Conservation (phyloP, 176 grass and related monocot genomes). For the Raddia guianensis region DNA sequence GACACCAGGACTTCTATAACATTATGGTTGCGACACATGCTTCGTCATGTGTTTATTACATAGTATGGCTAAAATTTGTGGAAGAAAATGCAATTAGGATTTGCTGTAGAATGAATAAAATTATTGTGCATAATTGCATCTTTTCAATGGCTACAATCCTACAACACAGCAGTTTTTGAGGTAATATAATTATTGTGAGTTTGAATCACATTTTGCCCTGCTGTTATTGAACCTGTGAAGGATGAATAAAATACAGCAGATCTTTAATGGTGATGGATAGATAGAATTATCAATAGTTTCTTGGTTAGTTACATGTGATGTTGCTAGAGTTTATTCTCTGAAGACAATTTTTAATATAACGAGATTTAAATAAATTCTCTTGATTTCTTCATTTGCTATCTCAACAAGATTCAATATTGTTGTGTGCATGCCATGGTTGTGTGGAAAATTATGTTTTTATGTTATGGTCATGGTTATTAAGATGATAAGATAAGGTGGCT, state of each 20-base stretch:
- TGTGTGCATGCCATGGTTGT: background rate
- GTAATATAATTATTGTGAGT: background rate
- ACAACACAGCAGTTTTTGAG: background rate
- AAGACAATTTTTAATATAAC: background rate
- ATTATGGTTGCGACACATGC: background rate
- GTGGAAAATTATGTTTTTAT: background rate
- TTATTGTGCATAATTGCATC: background rate
- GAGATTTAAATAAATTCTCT: constrained; percentile 1
- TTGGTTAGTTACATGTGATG: background rate
- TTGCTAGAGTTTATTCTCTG: background rate
- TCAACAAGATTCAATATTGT: background rate
- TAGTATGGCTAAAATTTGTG: background rate
- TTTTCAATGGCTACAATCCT: background rate
- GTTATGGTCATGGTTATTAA: background rate
- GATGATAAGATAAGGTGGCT: no score
- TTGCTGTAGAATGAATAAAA: background rate
- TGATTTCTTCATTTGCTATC: background rate
- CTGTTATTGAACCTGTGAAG: background rate
- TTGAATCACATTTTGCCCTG: background rate
- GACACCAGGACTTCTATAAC: background rate
- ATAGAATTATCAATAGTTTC: background rate
- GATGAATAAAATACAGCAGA: background rate
- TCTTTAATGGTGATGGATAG: background rate
- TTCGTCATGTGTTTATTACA: background rate
- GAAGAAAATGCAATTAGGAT: background rate